Conservation (phyloP, 371 early-diverging fungal genomes). For the Mucor piriformis region DNA sequence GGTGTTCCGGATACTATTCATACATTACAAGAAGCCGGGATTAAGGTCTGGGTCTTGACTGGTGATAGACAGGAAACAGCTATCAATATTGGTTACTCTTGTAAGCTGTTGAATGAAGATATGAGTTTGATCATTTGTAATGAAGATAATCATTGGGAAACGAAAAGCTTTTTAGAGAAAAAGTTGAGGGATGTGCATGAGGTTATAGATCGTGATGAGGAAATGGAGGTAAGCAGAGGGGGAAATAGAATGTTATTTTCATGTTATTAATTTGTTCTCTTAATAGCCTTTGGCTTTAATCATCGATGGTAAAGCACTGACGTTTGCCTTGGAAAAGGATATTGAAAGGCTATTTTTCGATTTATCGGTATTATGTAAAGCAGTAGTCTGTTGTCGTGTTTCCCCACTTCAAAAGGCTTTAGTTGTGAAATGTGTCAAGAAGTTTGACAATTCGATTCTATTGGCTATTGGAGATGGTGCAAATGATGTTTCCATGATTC, state of each 20-base stretch:
- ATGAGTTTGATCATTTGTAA: conserved; percentile 84
- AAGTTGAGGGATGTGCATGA: conserved; percentile 72
- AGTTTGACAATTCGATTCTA: conserved; percentile 70
- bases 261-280: background rate
- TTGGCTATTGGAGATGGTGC: conserved; percentile 97
- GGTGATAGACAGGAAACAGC: conserved; percentile 95
- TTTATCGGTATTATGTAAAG: conserved; percentile 58
- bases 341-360: conserved; percentile 43
- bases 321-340: conserved; percentile 72
- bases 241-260: too few relatives aligned
- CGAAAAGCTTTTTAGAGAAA: conserved; percentile 75
- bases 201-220: conserved; percentile 57
- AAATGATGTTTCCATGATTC: conserved; percentile 98
- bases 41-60: conserved; percentile 96
- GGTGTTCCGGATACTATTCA: conserved; percentile 97
- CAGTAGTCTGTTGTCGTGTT: conserved; percentile 93
- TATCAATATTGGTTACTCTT: conserved; percentile 91
- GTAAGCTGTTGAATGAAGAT: conserved; percentile 86
- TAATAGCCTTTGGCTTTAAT: conserved; percentile 65
- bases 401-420: conserved; percentile 94
- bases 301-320: conserved; percentile 73
- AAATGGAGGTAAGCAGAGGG: conserved; percentile 54
- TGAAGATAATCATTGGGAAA: conserved; percentile 78
- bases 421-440: conserved; percentile 80
- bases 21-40: conserved; percentile 92